Base-by-base conservation (phyloP, 1,284 basidiomycete genomes). In the Irpex sp. region DNA sequence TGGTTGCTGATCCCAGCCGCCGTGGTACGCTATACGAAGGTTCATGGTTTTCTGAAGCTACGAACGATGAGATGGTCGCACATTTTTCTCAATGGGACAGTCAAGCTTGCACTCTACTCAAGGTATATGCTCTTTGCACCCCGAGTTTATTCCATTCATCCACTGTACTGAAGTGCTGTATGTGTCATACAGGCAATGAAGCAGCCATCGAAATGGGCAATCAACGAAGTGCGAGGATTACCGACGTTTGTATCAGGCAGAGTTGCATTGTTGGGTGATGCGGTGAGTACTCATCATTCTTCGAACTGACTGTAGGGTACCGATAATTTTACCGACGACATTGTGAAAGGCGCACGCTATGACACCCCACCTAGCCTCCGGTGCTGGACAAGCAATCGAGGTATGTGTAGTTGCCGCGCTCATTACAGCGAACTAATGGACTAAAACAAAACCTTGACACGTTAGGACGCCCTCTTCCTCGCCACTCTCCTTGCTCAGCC, bases 21-120 rank as follows among this genome's bases (percentile, higher is more conserved):
- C 79, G 81, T 66, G 74, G 76, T 58, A 78, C 79, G 2, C 69
- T 69, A 51, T 82, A 78, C 64, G 70, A 75, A 6, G 81, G 79
- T 2, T 70, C 76, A 15, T 85, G 81, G 83, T 76, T 81, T 1
- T 71, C 71, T 13, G 68, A 72, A 5, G 72, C 74, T 7, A 72
- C 77, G 19, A 73, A 68, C 55, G 68, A 76, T 34, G 80, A 82
- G 60, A 70, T 83, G 34, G 38, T 71, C 5, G 68, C 64, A 11
- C 63, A 76, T 31, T 84, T 79, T 66, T 68, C 67, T n/a, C 68
- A 71, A 21, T 85, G 82, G 81, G 83, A 84, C 63, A 76, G 79
- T 1, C 79, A 82, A 55, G 80, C 81, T 4, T 76, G 77, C 61
- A 73, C 73, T 1, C 70, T 85, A 5, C 67, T 83, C n/a, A 73